Conservation (phyloP, 768 basidiomycete genomes). For the Infundibulicybe gibba region DNA sequence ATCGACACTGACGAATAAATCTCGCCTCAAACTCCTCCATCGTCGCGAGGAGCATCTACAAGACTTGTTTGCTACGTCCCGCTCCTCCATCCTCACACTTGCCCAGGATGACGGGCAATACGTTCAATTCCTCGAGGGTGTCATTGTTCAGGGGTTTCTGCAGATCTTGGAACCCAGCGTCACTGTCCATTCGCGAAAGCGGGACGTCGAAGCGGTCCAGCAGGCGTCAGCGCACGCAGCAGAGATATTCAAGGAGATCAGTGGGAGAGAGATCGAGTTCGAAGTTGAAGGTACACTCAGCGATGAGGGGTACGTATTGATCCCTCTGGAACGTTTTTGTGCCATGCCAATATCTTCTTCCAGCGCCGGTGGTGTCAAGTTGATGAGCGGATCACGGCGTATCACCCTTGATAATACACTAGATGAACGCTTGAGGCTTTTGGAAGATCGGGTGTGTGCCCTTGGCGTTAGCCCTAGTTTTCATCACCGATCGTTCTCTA, state of each 20-base stretch:
- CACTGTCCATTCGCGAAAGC: conserved; percentile 61
- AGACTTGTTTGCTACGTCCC: conserved; percentile 77
- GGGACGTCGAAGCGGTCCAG: conserved; percentile 59
- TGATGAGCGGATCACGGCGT: conserved; percentile 65
- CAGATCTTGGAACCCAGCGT: conserved; percentile 75
- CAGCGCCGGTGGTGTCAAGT: conserved; percentile 84
- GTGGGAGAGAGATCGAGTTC: conserved; percentile 60
- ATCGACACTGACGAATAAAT: conserved; percentile 95
- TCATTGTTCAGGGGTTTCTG: conserved; percentile 84
- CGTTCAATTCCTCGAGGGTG: conserved; percentile 75
- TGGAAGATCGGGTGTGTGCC: conserved; percentile 82
- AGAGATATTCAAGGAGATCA: conserved; percentile 69
- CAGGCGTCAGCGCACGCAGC: conserved; percentile 66
- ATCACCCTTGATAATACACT: conserved; percentile 94
- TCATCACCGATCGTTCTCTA: conserved; percentile 19
- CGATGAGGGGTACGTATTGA: conserved; percentile 57
- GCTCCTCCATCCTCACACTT: conserved; percentile 58
- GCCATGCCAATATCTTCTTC: neutral
- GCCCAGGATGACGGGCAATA: conserved; percentile 69
- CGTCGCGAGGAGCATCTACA: conserved; percentile 90
- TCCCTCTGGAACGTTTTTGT: neutral
- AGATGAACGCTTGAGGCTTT: conserved; percentile 82
- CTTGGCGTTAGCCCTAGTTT: neutral
- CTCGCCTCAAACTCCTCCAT: conserved; percentile 86
- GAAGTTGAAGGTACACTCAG: conserved; percentile 59